Evolutionary conservation across 2,329 filamentous ascomycete genomes (phyloP).

Genomic region (Keithomyces neogunnii): DNA sequence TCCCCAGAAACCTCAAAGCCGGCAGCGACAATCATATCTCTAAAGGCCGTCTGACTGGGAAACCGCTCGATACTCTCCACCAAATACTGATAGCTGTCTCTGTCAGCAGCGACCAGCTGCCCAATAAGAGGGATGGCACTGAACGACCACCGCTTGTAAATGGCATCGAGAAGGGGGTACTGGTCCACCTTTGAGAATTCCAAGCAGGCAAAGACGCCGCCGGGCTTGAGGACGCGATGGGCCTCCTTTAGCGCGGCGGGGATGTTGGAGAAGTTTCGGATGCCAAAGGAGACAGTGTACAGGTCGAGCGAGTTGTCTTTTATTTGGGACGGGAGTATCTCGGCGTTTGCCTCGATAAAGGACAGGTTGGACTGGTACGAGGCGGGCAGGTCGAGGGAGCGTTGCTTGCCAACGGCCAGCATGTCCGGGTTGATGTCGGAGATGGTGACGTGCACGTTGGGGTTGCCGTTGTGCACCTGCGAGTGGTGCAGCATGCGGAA

Average conservation of each 20-base stretch:
- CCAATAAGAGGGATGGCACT: conserved; percentile 90
- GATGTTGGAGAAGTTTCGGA: conserved; percentile 94
- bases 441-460: conserved; percentile 75
- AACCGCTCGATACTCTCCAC: conserved; percentile 97
- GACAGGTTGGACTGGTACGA: conserved; percentile 49
- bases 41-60: conserved; percentile 77
- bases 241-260: conserved; percentile 75
- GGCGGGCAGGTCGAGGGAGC: conserved; percentile 51
- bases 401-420: conserved; percentile 79
- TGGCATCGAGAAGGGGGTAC: conserved; percentile 66
- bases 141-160: conserved; percentile 97
- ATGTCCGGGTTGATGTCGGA: conserved; percentile 95
- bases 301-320: conserved; percentile 71
- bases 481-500: conserved; percentile 92
- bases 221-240: conserved; percentile 81
- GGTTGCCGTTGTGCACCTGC: conserved; percentile 67
- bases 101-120: conserved; percentile 85
- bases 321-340: conserved; percentile 57
- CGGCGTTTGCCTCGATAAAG: conserved; percentile 88
- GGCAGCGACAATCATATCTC: conserved; percentile 71
- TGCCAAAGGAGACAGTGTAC: conserved; percentile 96
- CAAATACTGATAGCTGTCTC: conserved; percentile 95
- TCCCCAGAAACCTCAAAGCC: conserved; percentile 78
- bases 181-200: conserved; percentile 84
- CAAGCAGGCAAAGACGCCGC: conserved; percentile 91